Percentiles rank a stretch among this genome's conserved stretches.
phyloP scores from a whole-genome alignment of 2,329 filamentous ascomycete species.

The Pseudovirgaria hyperparasitica region DNA sequence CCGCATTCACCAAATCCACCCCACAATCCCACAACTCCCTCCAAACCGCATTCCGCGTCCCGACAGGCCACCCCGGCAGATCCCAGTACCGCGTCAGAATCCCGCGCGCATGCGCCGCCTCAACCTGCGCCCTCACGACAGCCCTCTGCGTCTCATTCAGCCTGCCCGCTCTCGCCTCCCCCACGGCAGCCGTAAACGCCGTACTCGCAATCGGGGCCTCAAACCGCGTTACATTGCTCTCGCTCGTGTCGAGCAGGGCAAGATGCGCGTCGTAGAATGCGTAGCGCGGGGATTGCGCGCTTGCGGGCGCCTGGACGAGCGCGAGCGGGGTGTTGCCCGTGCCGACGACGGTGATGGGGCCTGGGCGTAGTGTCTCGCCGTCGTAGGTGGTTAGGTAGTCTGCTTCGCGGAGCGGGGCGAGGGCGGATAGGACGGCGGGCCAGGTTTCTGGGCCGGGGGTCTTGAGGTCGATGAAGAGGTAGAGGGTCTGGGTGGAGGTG shows the following conservation, averaged over 20 bases:
- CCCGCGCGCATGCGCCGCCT: conserved; percentile 40
- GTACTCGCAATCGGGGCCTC: conserved; percentile 44
- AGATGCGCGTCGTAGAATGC: conserved; percentile 51
- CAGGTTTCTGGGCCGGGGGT: conserved; percentile 44
- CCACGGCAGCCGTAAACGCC: conserved; percentile 32
- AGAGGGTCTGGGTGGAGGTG: conserved; percentile 43
- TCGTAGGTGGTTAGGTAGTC: conserved; percentile 42
- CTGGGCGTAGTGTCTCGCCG: conserved; percentile 30
- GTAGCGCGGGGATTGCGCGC: conserved; percentile 27
- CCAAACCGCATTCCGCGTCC: conserved; percentile 48
- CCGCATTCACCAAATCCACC: conserved; percentile 50
- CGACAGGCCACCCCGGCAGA: conserved; percentile 40
- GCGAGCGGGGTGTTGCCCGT: conserved; percentile 43
- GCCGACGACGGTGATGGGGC: conserved; percentile 48
- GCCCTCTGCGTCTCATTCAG: conserved; percentile 2
- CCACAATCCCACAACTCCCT: conserved; percentile 42
- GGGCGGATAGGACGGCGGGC: conserved; percentile 40
- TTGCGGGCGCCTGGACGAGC: conserved; percentile 30
- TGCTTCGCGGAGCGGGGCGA: conserved; percentile 42
- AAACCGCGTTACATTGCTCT: conserved; percentile 31
- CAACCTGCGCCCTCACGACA: conserved; percentile 38
- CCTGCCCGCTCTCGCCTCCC: conserved; percentile 19
- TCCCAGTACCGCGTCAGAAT: conserved; percentile 52
- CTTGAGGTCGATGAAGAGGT: conserved; percentile 53
- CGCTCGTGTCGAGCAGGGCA: conserved; percentile 25